Base-by-base conservation (phyloP, 2,329 filamentous ascomycete genomes). In the Chaetomium strumarium region DNA sequence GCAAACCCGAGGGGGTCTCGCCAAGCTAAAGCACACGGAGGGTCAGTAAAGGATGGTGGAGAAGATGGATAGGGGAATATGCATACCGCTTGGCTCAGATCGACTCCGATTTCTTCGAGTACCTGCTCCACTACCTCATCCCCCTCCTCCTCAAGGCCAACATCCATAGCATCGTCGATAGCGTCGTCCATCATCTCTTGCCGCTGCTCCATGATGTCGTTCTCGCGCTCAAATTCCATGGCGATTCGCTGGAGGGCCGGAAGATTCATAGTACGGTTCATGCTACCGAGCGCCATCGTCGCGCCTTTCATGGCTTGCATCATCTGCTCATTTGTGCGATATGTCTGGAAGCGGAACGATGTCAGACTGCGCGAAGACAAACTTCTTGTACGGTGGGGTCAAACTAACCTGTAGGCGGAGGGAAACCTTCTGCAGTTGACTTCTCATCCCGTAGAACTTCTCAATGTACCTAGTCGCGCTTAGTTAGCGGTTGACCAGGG, bases 121-220 rank as follows among this genome's bases (percentile, higher is more conserved):
- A 99, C 89, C 71, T 96, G 90, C 64, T 96, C 95, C 33, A 99
- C 90, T 12, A 97, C 88, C 68, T 99, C 93, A 62, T 99, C 93
- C 33, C 91, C 89, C 69, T 97, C 93, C 63, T 96, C 93, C 66
- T 99, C 93, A 56, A 95, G 84, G 14, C 81, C 83, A 36, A 95
- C 76, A 20, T 95, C 93, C 63, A 93, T 96, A 46, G 92, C 91
- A 68, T 99, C 93, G 67, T 99, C 93, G 55, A 99, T 93, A 17
- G 90, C 92, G 70, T 97, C 93, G 67, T 97, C 92, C 93, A 99
- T 97, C 88, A 99, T 96, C 71, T 97, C 93, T 69, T 97, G 91
- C 59, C 93, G 82, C 72, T 97, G 90, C 63, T 99, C 93, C 93
- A 99, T 99, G 54, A 99, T 91, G 65, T 97, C 93, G 72, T 97